These are phyloP conservation scores for Chrysoporthe cubensis DNA, from an alignment of 2,329 filamentous ascomycete species.

Conservation along the genomic window DNA sequence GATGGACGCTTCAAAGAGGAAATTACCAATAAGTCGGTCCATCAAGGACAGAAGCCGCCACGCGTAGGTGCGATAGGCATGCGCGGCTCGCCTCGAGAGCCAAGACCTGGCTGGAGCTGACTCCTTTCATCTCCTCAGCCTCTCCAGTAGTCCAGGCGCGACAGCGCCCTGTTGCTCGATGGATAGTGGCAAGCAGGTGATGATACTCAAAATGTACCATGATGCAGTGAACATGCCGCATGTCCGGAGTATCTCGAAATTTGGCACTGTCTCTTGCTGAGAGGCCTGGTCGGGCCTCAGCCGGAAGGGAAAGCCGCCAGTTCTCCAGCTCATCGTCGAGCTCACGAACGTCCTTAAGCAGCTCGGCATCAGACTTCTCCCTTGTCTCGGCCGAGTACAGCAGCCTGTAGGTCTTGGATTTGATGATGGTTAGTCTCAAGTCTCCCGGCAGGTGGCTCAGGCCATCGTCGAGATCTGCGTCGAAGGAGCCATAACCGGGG, in stretches of 20 bases:
- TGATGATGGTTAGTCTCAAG: constrained; percentile 54
- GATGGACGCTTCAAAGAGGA: background rate
- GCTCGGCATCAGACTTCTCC: constrained; percentile 57
- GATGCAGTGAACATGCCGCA: constrained; percentile 8
- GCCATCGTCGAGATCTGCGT: constrained; percentile 31
- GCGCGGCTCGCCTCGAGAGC: constrained; percentile 60
- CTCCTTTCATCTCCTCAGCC: constrained; percentile 45
- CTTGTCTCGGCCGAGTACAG: constrained; percentile 54
- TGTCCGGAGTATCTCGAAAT: background rate
- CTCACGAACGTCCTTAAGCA: constrained; percentile 58
- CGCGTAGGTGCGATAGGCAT: constrained; percentile 52
- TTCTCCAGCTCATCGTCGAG: constrained; percentile 59
- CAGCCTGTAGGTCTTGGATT: constrained; percentile 51
- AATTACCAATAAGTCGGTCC: background rate
- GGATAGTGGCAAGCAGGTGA: constrained; percentile 59
- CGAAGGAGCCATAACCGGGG: constrained; percentile 37
- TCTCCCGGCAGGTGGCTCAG: constrained; percentile 50
- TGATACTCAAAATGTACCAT: constrained; percentile 54
- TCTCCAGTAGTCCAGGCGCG: constrained; percentile 43
- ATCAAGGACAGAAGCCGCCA: constrained; percentile 33
- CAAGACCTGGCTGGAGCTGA: constrained; percentile 56
- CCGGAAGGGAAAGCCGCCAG: constrained; percentile 56
- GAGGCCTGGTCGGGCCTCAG: constrained; percentile 51
- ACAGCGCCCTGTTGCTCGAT: constrained; percentile 57
- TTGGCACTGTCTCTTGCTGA: constrained; percentile 20